Percentiles rank a stretch among this genome's conserved stretches.
These are phyloP conservation scores for Leptographium galeiforme DNA, from an alignment of 2,329 filamentous ascomycete genomes.

Conservation along the genomic window DNA sequence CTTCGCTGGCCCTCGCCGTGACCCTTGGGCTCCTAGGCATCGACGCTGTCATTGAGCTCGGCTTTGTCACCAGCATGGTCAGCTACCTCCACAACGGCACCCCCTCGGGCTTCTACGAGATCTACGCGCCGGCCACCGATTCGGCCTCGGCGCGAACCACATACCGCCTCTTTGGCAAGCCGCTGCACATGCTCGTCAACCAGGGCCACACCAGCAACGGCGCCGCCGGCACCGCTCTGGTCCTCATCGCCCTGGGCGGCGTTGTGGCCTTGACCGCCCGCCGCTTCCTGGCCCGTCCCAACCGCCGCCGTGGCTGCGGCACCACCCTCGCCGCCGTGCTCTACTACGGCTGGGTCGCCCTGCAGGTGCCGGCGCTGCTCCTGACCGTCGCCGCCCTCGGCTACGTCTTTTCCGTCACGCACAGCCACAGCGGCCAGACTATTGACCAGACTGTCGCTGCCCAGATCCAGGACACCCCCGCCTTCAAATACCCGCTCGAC, in stretches of 20 bases:
- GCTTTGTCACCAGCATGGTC: constrained; percentile 24
- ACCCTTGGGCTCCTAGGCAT: constrained; percentile 20
- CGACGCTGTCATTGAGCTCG: constrained; percentile 24
- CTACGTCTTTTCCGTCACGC: constrained; percentile 22
- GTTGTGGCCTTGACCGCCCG: constrained; percentile 15
- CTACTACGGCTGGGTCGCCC: constrained; percentile 22
- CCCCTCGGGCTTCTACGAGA: constrained; percentile 15
- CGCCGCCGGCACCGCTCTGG: constrained; percentile 24
- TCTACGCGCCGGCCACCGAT: constrained; percentile 11
- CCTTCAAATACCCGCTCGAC: constrained; percentile 16
- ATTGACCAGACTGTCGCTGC: constrained; percentile 18
- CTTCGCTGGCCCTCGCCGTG: constrained; percentile 8
- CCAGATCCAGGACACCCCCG: constrained; percentile 3
- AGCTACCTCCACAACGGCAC: constrained; percentile 20
- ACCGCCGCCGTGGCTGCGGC: not conserved
- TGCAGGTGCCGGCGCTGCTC: constrained; percentile 21
- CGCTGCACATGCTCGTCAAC: constrained; percentile 21
- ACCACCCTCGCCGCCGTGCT: constrained; percentile 1
- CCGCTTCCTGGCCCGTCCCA: not conserved
- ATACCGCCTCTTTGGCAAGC: constrained; percentile 17
- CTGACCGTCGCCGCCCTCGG: constrained; percentile 22
- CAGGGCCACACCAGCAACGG: constrained; percentile 28
- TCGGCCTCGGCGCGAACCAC: constrained; percentile 1
- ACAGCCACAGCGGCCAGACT: constrained; percentile 16
- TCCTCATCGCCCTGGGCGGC: constrained; percentile 21